phyloP scores from a whole-genome alignment of 208 protist genomes.

The Angomonas ambiguus region DNA sequence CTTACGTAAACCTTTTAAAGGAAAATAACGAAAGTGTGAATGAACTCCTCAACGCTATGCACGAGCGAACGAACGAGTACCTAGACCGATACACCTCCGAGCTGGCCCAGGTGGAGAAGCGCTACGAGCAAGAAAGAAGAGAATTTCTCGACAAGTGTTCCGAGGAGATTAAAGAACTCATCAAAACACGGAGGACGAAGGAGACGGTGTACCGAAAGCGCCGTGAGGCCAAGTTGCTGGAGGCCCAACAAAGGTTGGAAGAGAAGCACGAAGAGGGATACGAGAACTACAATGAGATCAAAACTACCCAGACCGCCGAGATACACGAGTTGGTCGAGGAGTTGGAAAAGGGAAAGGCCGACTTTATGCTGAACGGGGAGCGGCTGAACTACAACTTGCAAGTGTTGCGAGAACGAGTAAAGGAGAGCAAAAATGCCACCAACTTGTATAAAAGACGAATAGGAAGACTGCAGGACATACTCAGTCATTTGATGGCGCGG shows the following conservation, averaged over 20 bases:
- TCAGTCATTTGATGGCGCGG: slow-evolving; percentile 85
- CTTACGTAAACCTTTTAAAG: slow-evolving; percentile 88
- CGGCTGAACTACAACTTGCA: slow-evolving; percentile 96
- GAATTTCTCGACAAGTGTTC: slow-evolving; percentile 67
- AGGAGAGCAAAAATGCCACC: slow-evolving; percentile 94
- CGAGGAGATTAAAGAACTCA: slow-evolving; percentile 81
- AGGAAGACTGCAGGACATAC: slow-evolving; percentile 79
- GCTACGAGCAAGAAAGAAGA: slow-evolving; percentile 80
- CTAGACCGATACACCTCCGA: slow-evolving; percentile 70
- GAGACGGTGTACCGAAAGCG: slow-evolving; percentile 87
- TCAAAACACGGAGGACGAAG: slow-evolving; percentile 85
- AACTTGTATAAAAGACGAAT: slow-evolving; percentile 92
- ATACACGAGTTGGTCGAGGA: slow-evolving; percentile 91
- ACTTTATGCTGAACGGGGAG: slow-evolving; percentile 95
- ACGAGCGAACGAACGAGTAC: slow-evolving; percentile 72
- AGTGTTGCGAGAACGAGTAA: slow-evolving; percentile 92
- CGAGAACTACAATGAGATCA: slow-evolving; percentile 81
- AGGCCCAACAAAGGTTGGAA: slow-evolving; percentile 77
- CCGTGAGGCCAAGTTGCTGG: slow-evolving; percentile 69
- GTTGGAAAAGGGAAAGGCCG: slow-evolving; percentile 92
- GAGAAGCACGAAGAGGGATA: slow-evolving; percentile 73
- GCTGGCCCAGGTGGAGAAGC: slow-evolving; percentile 81
- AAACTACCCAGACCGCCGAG: slow-evolving; percentile 74
- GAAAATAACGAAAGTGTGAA: slow-evolving; percentile 81
- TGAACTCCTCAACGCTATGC: slow-evolving; percentile 81